Conservation (phyloP, 1,284 basidiomycete genomes). For the Moniliophthora roreri region DNA sequence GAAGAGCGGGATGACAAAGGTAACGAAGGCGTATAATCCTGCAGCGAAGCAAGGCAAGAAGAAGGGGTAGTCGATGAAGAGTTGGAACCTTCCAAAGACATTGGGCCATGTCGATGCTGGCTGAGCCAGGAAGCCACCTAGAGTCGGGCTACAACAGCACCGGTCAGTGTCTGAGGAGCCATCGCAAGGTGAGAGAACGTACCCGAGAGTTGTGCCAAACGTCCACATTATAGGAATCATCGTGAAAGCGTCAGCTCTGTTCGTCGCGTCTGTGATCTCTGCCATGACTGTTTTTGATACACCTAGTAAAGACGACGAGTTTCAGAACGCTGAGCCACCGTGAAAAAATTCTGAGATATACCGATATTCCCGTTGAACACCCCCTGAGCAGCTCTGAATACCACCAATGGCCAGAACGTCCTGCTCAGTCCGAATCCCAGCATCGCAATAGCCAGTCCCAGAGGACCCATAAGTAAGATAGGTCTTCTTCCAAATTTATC, state of each 20-base stretch:
- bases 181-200: neutral
- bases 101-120: slow-evolving; percentile 40
- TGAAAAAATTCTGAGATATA: slow-evolving; percentile 2
- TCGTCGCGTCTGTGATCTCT: slow-evolving; percentile 43
- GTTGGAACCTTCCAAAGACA: slow-evolving; percentile 26
- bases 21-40: slow-evolving; percentile 25
- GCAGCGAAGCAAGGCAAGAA: slow-evolving; percentile 40
- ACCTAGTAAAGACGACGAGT: slow-evolving; percentile 23
- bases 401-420: slow-evolving; percentile 21
- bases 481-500: slow-evolving; percentile 37
- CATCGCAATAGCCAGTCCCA: slow-evolving; percentile 34
- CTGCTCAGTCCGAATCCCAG: slow-evolving; percentile 34
- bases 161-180: neutral
- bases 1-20: slow-evolving; percentile 28
- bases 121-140: slow-evolving; percentile 41
- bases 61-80: slow-evolving; percentile 38
- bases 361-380: slow-evolving; percentile 21
- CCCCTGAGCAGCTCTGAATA: slow-evolving; percentile 23
- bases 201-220: slow-evolving; percentile 40
- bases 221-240: slow-evolving; percentile 43
- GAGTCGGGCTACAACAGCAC: slow-evolving; percentile 30
- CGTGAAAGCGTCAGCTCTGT: slow-evolving; percentile 43
- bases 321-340: neutral
- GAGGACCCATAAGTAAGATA: slow-evolving; percentile 35
- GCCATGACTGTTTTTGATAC: slow-evolving; percentile 37